phyloP scores from a whole-genome alignment of 495 filamentous ascomycete genomes.

The Aspergillus indologenus region DNA sequence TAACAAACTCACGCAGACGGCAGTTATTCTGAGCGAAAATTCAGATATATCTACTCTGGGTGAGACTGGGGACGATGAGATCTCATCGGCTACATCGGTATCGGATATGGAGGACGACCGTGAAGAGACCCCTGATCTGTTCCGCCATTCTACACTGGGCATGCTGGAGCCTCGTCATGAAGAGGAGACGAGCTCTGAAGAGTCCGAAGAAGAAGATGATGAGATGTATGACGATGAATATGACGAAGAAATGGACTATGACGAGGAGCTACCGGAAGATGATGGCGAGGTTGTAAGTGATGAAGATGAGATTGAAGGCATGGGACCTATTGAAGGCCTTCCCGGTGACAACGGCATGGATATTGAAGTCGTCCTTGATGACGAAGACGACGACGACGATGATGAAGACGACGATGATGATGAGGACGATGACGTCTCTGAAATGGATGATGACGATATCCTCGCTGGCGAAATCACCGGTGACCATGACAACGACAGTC shows the following conservation, averaged over 20 bases:
- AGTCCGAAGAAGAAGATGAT: conserved; percentile 70
- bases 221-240: conserved; percentile 86
- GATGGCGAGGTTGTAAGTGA: conserved; percentile 88
- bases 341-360: conserved; percentile 72
- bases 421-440: conserved; percentile 58
- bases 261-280: conserved; percentile 68
- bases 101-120: conserved; percentile 84
- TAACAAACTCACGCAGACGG: conserved; percentile 82
- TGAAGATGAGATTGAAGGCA: conserved; percentile 73
- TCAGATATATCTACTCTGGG: conserved; percentile 68
- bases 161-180: conserved; percentile 86
- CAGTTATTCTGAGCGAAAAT: conserved; percentile 72
- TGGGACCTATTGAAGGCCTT: conserved; percentile 83
- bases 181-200: conserved; percentile 63
- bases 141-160: conserved; percentile 91
- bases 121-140: conserved; percentile 96
- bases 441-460: conserved; percentile 53
- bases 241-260: conserved; percentile 86
- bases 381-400: conserved; percentile 58
- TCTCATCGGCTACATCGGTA: conserved; percentile 83
- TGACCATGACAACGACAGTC: conserved; percentile 63
- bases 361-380: conserved; percentile 82
- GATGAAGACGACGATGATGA: conserved; percentile 65
- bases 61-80: conserved; percentile 79
- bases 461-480: conserved; percentile 55